Evolutionary conservation across 768 basidiomycete genomes (phyloP), one percentile per base, ranked within the genome.

Genomic region (Crassisporium funariophilum): DNA sequence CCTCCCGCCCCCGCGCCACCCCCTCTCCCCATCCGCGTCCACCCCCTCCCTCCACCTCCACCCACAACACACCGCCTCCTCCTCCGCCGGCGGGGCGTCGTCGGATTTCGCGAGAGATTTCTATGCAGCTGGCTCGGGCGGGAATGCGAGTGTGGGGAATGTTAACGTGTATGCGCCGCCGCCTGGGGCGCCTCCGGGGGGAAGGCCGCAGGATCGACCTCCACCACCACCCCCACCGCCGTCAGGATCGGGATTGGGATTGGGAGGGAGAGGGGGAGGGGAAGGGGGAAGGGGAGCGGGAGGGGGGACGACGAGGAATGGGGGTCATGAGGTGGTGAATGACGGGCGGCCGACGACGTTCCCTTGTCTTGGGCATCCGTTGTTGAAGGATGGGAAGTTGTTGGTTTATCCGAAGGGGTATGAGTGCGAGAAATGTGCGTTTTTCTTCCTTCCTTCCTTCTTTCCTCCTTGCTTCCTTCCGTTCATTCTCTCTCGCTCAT

Each of bases 321-420:
- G n/a, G n/a, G n/a, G n/a, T n/a, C 35, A 31, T 39, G 16, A 13
- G n/a, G 35, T 47, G 1, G 65, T 68, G 1, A 74, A 81, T 44
- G 84, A 86, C 52, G 77, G 78, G 0, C 70, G 73, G 2, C 90
- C 90, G 0, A 92, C 88, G 1, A 72, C 62, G 5, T 70, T 60
- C 2, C 87, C 90, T 3, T 69, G 72, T 0, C 76, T 82, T 0
- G 91, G 91, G 0, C 86, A 82, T 54, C 84, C 87, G 0, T 68
- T 91, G 4, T 64, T 92, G 44, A 69, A 70, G 17, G 66, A 79
- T 25, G 85, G 84, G 3, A 75, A 75, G 39, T 61, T 88, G 6
- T 68, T 92, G 5, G 81, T 91, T 0, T 91, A 90, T 57, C 88
- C 89, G 0, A 65, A 61, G n/a, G 76, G 77, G 1, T 72, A 79